Evolutionary conservation across 768 basidiomycete species (phyloP).

Genomic region (Rossbeevera mucosa): DNA sequence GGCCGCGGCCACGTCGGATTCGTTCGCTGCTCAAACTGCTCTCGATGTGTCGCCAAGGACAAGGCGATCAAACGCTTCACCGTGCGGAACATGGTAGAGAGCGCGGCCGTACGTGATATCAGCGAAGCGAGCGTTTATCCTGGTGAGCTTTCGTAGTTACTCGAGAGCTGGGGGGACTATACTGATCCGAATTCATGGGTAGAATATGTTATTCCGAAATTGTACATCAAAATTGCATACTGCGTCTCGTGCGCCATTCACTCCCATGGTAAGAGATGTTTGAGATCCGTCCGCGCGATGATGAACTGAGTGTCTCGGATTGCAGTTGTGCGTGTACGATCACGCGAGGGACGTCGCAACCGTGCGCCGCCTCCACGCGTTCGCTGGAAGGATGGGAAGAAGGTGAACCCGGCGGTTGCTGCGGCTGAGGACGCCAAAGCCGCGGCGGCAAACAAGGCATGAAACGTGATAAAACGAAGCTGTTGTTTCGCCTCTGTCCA

Average conservation of each 20-base stretch:
- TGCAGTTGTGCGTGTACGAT: constrained; percentile 94
- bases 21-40: constrained; percentile 99
- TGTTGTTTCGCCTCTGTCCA: constrained; percentile 1
- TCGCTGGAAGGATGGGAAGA: constrained; percentile 94
- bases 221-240: constrained; percentile 98
- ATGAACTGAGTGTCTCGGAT: neutral
- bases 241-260: constrained; percentile 99
- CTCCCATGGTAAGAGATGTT: constrained; percentile 72
- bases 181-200: neutral
- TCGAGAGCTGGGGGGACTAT: neutral
- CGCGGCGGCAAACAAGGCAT: constrained; percentile 49
- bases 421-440: constrained; percentile 88
- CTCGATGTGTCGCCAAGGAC: constrained; percentile 95
- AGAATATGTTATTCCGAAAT: constrained; percentile 96
- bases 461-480: constrained; percentile 18
- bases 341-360: constrained; percentile 92
- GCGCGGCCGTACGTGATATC: constrained; percentile 95
- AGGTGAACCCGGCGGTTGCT: constrained; percentile 92
- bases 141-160: constrained; percentile 46
- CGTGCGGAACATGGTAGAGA: constrained; percentile 99
- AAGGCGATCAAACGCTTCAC: constrained; percentile 99
- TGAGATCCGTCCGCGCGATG: neutral
- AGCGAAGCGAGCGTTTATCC: constrained; percentile 92
- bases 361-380: constrained; percentile 94
- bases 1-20: constrained; percentile 94